These are phyloP conservation scores for Drosera spatulata DNA, from an alignment of 179 eudicot species.

Conservation along the genomic window DNA sequence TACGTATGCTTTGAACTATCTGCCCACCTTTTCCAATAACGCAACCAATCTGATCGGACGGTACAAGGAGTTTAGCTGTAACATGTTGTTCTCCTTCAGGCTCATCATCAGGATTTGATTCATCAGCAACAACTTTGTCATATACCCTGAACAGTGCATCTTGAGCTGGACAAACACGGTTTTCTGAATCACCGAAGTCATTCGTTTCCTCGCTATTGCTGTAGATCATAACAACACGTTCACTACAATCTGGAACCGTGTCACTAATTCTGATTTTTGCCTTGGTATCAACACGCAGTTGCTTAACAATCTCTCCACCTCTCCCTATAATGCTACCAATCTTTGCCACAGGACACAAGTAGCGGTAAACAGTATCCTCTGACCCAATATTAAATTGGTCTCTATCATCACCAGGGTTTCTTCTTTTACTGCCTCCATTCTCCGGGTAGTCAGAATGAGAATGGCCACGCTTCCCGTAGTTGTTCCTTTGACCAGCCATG, in stretches of 20 bases:
- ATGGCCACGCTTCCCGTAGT: constrained; percentile 66
- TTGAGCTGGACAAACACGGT: constrained; percentile 61
- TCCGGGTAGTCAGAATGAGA: constrained; percentile 56
- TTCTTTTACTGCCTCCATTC: constrained; percentile 61
- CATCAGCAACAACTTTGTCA: constrained; percentile 80
- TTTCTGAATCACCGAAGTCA: constrained; percentile 48
- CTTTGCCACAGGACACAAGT: constrained; percentile 74
- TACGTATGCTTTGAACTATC: constrained; percentile 73
- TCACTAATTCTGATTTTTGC: constrained; percentile 92
- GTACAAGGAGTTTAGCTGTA: constrained; percentile 69
- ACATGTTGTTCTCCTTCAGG: constrained; percentile 48
- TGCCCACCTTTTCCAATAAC: constrained; percentile 96
- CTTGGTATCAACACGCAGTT: constrained; percentile 66
- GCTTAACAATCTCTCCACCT: constrained; percentile 96
- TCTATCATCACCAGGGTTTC: constrained; percentile 54
- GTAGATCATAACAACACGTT: constrained; percentile 75
- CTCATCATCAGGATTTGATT: constrained; percentile 42
- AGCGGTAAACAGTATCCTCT: constrained; percentile 84
- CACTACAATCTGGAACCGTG: constrained; percentile 71
- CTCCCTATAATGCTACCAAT: constrained; percentile 96
- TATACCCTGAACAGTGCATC: constrained; percentile 91
- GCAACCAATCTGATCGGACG: constrained; percentile 98
- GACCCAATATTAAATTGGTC: constrained; percentile 54
- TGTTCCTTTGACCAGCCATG: constrained; percentile 86
- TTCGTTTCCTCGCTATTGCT: constrained; percentile 76